phyloP scores from a whole-genome alignment of 441 rosid genomes.

The Populus hybrid region DNA sequence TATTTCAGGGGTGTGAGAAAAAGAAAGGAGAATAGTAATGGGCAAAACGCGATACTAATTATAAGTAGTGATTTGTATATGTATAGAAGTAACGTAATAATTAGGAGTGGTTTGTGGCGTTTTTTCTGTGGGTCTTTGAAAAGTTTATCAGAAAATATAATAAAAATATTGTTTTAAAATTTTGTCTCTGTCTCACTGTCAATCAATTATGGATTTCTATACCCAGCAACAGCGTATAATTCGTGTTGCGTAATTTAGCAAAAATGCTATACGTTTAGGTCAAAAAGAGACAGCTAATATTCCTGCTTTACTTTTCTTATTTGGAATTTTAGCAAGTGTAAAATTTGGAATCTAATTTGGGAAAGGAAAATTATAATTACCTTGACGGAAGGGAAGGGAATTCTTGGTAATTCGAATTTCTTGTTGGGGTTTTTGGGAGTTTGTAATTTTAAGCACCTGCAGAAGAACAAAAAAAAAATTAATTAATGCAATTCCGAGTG shows the following conservation, averaged over 20 bases:
- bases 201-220: not conserved
- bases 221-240: not conserved
- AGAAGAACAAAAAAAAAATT: not conserved
- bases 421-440: not conserved
- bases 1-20: not conserved
- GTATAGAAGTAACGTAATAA: not conserved
- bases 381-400: not conserved
- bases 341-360: not conserved
- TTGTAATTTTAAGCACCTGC: slow-evolving; percentile 6
- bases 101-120: not conserved
- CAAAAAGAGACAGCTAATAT: not conserved
- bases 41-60: not conserved
- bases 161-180: too few species aligned
- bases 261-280: not conserved
- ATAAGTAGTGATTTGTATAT: too few species aligned
- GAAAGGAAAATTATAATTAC: not conserved
- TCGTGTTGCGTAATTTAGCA: not conserved
- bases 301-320: not conserved
- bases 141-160: not conserved
- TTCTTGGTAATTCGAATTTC: not conserved
- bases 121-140: slow-evolving; percentile 1
- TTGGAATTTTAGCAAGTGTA: not conserved
- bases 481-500: not conserved
- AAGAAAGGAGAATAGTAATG: not conserved
- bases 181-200: not conserved